Percentiles rank a stretch among this genome's conserved stretches.
Evolutionary conservation across 108 stramenopile genomes (phyloP).

Genomic region (Aureococcus anophagefferens): DNA sequence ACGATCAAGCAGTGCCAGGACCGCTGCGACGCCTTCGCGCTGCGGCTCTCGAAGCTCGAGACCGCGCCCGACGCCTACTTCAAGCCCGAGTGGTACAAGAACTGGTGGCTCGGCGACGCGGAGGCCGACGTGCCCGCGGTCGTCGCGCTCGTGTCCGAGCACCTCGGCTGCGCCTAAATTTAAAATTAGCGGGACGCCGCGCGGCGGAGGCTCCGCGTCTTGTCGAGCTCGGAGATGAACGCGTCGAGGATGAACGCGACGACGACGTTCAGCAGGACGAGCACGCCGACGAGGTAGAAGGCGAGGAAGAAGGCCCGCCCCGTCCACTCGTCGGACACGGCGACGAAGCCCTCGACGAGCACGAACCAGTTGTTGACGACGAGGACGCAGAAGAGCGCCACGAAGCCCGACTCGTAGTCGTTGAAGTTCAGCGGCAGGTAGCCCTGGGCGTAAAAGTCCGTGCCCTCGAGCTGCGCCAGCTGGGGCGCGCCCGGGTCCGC

Average conservation of each 20-base stretch:
- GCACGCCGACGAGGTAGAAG: constrained; percentile 60
- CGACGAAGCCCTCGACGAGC: constrained; percentile 28
- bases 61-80: no score
- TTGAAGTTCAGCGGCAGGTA: constrained; percentile 79
- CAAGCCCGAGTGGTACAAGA: no score
- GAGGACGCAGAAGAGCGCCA: constrained; percentile 64
- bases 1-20: no score
- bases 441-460: constrained; percentile 47
- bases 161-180: no score
- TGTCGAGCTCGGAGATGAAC: constrained; percentile 3
- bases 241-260: constrained; percentile 40
- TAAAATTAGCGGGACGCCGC: no score
- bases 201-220: background rate
- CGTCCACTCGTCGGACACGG: constrained; percentile 37
- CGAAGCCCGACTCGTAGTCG: constrained; percentile 59
- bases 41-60: no score
- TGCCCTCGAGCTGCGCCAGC: constrained; percentile 43
- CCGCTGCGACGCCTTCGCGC: no score
- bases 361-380: constrained; percentile 73
- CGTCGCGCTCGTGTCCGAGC: no score
- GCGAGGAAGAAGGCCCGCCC: constrained; percentile 53
- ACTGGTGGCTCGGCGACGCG: no score
- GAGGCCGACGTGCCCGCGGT: no score
- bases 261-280: constrained; percentile 63
- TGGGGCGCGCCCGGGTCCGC: constrained; percentile 49